Percentiles rank a stretch among this genome's conserved stretches.
Evolutionary conservation across 768 basidiomycete genomes (phyloP).

Genomic region (Lactifluus volemus): DNA sequence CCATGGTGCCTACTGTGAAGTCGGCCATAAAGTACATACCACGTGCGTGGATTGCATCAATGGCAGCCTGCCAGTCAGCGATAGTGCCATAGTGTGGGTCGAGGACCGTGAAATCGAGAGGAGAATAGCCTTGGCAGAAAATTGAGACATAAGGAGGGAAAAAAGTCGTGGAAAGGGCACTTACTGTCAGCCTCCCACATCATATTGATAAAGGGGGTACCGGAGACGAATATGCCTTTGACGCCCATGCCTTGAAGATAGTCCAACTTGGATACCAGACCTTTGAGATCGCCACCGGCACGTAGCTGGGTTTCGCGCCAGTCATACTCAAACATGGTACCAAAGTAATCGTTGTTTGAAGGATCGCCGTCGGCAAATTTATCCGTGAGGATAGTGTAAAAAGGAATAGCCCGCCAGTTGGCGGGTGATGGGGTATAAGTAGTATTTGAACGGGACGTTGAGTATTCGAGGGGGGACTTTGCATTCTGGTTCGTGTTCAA

Average conservation of each 20-base stretch:
- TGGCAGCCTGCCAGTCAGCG: slow-evolving; percentile 64
- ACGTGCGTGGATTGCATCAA: slow-evolving; percentile 68
- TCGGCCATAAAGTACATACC: slow-evolving; percentile 92
- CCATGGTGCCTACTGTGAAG: slow-evolving; percentile 91
- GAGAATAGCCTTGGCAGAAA: slow-evolving; percentile 67
- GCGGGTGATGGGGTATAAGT: slow-evolving; percentile 70
- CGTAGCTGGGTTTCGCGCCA: slow-evolving; percentile 84
- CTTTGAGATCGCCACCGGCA: slow-evolving; percentile 82
- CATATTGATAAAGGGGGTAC: slow-evolving; percentile 92
- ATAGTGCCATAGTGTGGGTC: slow-evolving; percentile 92
- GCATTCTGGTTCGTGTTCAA: slow-evolving; percentile 73
- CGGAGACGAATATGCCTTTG: slow-evolving; percentile 79
- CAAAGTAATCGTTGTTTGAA: slow-evolving; percentile 84
- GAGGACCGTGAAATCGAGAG: slow-evolving; percentile 80
- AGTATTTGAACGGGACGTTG: slow-evolving; percentile 47
- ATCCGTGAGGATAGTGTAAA: slow-evolving; percentile 80
- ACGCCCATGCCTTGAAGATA: slow-evolving; percentile 89
- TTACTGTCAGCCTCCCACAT: slow-evolving; percentile 93
- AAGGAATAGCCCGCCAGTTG: slow-evolving; percentile 80
- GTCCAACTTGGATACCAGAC: slow-evolving; percentile 65
- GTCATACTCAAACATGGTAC: slow-evolving; percentile 72
- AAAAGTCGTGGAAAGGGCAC: slow-evolving; percentile 26
- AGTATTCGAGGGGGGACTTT: slow-evolving; percentile 55
- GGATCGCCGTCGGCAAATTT: slow-evolving; percentile 95
- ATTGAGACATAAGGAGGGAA: background rate